Base-by-base conservation (phyloP, 208 protist species). In the Trypanosoma grayi region DNA sequence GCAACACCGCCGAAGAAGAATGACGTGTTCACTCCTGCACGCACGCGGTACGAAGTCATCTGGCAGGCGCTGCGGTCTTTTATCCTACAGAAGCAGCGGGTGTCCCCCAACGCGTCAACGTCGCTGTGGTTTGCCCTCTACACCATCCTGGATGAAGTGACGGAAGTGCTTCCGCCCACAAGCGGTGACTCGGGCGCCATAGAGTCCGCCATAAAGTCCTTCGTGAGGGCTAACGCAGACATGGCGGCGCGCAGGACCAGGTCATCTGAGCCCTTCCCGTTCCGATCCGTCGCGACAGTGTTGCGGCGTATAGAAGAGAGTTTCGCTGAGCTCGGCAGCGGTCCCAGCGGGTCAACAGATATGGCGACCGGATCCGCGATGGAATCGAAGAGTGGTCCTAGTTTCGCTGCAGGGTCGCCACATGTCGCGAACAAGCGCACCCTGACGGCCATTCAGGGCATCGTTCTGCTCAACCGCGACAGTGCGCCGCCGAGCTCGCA, bases 391-490 rank as follows among this genome's bases (percentile, higher is more conserved):
- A n/a, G n/a, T n/a, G n/a, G n/a, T n/a, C n/a, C n/a, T n/a, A n/a
- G n/a, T n/a, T n/a, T n/a, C n/a, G n/a, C n/a, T n/a, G n/a, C n/a
- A n/a, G n/a, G n/a, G n/a, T n/a, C n/a, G n/a, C n/a, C n/a, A n/a
- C n/a, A n/a, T n/a, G 27, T 10, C 18, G 14, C 16, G 22, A 3
- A 33, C 4, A 11, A 2, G 16, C 20, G 31, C 33, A 16, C 31
- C 27, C 64, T 54, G 25, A 68, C 55, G 0, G 27, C 75, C n/a
- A 64, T 83, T 22, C 81, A 87, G 44, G 81, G 77, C 24, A 58
- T 87, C 24, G 55, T 77, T 4, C 50, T 87, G 6, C 69, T 81
- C 9, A 83, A 73, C 18, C 81, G 70, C 18, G 57, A 60, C 24
- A 61, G 54, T 3, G 58, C 45, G 0, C 40, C 59, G 39, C 69